Conservation (phyloP, 2,329 filamentous ascomycete genomes). For the Niveomyces coronatus region DNA sequence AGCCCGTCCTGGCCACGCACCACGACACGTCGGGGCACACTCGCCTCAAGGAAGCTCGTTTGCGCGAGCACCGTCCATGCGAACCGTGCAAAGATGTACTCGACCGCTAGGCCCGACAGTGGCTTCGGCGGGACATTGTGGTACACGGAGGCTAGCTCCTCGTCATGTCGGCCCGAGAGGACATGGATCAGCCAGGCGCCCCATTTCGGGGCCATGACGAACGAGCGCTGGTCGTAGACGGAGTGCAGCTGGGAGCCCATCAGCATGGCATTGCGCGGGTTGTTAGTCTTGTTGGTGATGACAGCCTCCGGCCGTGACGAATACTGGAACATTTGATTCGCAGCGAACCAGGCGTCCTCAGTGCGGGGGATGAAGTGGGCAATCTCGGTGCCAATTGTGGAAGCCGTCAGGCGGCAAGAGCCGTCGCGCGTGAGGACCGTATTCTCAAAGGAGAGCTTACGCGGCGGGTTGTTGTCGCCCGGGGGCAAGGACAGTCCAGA, state of each 20-base stretch:
- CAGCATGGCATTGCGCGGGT: not conserved
- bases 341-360: slow-evolving; percentile 1
- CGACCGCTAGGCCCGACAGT: not conserved
- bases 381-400: not conserved
- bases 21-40: slow-evolving; percentile 1
- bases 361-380: slow-evolving; percentile 1
- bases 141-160: slow-evolving; percentile 2
- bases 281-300: not conserved
- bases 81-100: slow-evolving; percentile 1
- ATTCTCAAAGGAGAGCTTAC: not conserved
- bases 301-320: not conserved
- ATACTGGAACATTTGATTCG: slow-evolving; percentile 1
- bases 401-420: slow-evolving; percentile 1
- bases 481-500: not conserved
- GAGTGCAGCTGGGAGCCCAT: not conserved
- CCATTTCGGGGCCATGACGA: not conserved
- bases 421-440: not conserved
- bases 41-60: not conserved
- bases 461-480: not conserved
- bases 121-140: not conserved
- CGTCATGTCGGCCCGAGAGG: not conserved
- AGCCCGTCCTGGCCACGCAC: not conserved
- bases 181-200: slow-evolving; percentile 1
- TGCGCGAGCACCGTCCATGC: not conserved
- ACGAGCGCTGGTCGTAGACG: not conserved